Percentiles rank a stretch among this genome's conserved stretches.
Evolutionary conservation across 805 yeast genomes (phyloP).

Genomic region (Vanderwaltozyma tropicalis): DNA sequence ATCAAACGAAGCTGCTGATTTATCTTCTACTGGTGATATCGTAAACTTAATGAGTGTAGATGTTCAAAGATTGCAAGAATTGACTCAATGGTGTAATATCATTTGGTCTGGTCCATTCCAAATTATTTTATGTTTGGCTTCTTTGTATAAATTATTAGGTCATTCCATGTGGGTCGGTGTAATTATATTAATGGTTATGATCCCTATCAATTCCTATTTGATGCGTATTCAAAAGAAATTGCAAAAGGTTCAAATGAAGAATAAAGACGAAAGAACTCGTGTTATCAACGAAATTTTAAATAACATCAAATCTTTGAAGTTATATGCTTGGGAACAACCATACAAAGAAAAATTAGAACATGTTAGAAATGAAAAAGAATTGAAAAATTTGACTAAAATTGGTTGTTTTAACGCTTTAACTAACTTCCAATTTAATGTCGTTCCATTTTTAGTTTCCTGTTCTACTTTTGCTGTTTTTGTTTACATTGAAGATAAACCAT

Average conservation of each 20-base stretch:
- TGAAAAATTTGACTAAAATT: conserved; percentile 62
- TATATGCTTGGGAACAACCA: conserved; percentile 94
- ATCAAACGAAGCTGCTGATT: conserved; percentile 60
- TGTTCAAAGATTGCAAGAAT: conserved; percentile 77
- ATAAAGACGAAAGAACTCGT: conserved; percentile 87
- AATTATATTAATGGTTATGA: conserved; percentile 59
- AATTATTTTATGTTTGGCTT: conserved; percentile 60
- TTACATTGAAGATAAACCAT: conserved; percentile 45
- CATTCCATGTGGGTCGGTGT: conserved; percentile 97
- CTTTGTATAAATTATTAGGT: conserved; percentile 66
- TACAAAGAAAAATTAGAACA: conserved; percentile 60
- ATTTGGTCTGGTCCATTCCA: conserved; percentile 94
- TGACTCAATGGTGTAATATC: conserved; percentile 66
- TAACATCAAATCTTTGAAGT: conserved; percentile 83
- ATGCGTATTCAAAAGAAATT: conserved; percentile 58
- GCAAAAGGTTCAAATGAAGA: conserved; percentile 79
- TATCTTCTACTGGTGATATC: conserved; percentile 80
- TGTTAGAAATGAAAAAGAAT: conserved; percentile 83
- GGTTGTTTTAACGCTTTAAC: conserved; percentile 63
- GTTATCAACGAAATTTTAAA: conserved; percentile 79
- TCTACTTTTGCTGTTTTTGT: conserved; percentile 80
- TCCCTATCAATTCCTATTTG: conserved; percentile 67
- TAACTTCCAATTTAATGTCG: conserved; percentile 68
- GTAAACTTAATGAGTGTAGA: conserved; percentile 93
- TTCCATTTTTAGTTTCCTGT: conserved; percentile 85